A percentile compares a stretch with the other conserved stretches of the same genome.
Evolutionary conservation across 805 yeast species (phyloP).

Genomic region (Torulaspora gathmanii): DNA sequence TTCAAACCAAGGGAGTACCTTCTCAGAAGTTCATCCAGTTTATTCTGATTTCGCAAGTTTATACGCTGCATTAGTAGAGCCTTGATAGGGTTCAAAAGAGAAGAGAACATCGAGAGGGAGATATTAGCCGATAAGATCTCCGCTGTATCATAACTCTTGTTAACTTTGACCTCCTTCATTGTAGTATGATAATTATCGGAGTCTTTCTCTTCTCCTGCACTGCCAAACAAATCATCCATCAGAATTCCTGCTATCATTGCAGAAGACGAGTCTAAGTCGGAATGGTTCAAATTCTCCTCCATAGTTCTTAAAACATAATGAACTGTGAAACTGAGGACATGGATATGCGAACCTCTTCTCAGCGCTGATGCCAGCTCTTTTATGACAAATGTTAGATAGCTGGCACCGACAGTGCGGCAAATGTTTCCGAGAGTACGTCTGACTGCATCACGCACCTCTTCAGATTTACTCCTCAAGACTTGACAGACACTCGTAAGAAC

Average conservation of each 20-base stretch:
- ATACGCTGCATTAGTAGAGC: constrained; percentile 58
- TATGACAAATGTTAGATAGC: constrained; percentile 67
- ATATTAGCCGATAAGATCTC: constrained; percentile 69
- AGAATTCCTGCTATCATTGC: constrained; percentile 59
- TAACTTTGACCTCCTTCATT: constrained; percentile 85
- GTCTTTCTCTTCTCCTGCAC: constrained; percentile 90
- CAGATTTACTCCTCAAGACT: constrained; percentile 76
- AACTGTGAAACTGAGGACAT: constrained; percentile 82
- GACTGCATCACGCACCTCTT: constrained; percentile 81
- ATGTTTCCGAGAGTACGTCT: constrained; percentile 70
- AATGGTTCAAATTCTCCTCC: constrained; percentile 45
- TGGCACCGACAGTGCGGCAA: constrained; percentile 61
- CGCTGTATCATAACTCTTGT: constrained; percentile 82
- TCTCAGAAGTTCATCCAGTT: constrained; percentile 71
- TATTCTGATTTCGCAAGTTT: constrained; percentile 62
- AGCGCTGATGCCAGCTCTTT: constrained; percentile 75
- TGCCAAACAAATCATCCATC: constrained; percentile 92
- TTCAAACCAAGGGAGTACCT: constrained; percentile 76
- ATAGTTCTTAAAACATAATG: constrained; percentile 65
- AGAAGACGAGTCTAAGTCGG: constrained; percentile 70
- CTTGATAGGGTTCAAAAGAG: constrained; percentile 65
- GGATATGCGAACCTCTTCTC: constrained; percentile 86
- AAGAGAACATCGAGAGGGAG: constrained; percentile 50
- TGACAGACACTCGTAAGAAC: constrained; percentile 84
- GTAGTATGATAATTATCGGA: constrained; percentile 83